Base-by-base conservation (phyloP, 345 rosid genomes). In the Microcos paniculata region DNA sequence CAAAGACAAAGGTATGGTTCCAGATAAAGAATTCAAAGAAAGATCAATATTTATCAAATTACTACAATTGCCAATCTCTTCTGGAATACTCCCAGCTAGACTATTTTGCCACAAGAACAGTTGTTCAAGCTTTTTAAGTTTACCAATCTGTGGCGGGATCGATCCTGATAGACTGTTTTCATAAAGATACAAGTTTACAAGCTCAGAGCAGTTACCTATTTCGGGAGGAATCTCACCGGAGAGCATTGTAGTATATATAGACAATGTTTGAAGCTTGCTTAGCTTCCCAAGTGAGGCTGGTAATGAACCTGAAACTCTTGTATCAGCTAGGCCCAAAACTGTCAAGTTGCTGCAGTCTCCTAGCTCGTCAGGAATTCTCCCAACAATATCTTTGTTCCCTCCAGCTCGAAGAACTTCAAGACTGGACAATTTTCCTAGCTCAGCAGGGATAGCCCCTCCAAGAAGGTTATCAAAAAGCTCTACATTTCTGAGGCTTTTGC, bases 201-300 rank as follows among this genome's bases (percentile, higher is more conserved):
- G 96, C 88, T 93, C 91, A 72, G 94, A 84, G 66, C 99, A 93
- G 79, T 93, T 90, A 63, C 96, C 94, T 80, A 96, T 63, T 3
- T 90, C 89, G 7, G 90, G 78, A 77, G 99, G 99, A 42, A 96
- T 90, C 86, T 87, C 90, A 74, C 99, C 97, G n/a, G 91, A 88
- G 16, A 96, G 70, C 93, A 85, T 82, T 23, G 98, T 88, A 0
- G 92, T 90, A 80, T 92, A 91, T 9, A 92, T 82, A 0, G 95
- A 89, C 74, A 96, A 78, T 1, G 92, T 90, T 72, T 82, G 92
- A 24, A 96, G 91, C 83, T 83, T 90, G 75, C 72, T 81, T 35
- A 96, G 90, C 46, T 80, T 90, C 52, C 99, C 96, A 73, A 96
- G 76, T 18, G 97, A 87, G 26, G 85, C 78, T 53, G 99, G 98